phyloP scores from a whole-genome alignment of 495 filamentous ascomycete species.

The Amniculicola lignicola region DNA sequence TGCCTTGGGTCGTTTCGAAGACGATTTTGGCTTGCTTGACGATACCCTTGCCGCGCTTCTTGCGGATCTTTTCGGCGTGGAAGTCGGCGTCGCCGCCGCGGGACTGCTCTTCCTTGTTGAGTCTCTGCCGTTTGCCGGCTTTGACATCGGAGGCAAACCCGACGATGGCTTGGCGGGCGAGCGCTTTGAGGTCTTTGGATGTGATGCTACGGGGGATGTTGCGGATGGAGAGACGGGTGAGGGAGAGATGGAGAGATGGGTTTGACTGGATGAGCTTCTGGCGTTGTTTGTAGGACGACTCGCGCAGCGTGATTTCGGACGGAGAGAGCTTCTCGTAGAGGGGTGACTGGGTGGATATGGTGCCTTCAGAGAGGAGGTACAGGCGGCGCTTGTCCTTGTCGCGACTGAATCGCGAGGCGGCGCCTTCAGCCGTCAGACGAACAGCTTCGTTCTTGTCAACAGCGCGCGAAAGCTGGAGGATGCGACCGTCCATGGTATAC shows the following conservation, averaged over 20 bases:
- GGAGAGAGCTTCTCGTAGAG: conserved; percentile 73
- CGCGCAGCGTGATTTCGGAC: conserved; percentile 80
- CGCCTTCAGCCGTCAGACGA: conserved; percentile 67
- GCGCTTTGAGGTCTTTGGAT: conserved; percentile 84
- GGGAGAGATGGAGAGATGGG: conserved; percentile 79
- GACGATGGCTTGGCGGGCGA: conserved; percentile 85
- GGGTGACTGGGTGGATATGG: conserved; percentile 65
- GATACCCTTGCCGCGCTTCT: conserved; percentile 80
- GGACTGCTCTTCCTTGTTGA: conserved; percentile 82
- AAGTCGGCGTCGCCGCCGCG: conserved; percentile 77
- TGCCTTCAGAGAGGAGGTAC: conserved; percentile 85
- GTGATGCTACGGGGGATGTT: conserved; percentile 83
- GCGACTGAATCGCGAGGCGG: conserved; percentile 59
- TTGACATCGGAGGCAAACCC: conserved; percentile 92
- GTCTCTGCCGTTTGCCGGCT: conserved; percentile 60
- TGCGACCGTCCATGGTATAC: conserved; percentile 86
- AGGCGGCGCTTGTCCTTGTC: conserved; percentile 89
- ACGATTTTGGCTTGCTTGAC: conserved; percentile 95
- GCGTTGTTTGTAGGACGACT: conserved; percentile 82
- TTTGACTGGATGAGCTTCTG: conserved; percentile 87
- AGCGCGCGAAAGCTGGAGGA: conserved; percentile 78
- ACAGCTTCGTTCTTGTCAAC: conserved; percentile 75
- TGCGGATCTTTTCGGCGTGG: conserved; percentile 71
- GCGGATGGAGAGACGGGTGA: conserved; percentile 90
- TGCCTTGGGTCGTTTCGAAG: conserved; percentile 78